These are phyloP conservation scores for Aspergillus haitiensis DNA, from an alignment of 495 filamentous ascomycete genomes.

Conservation along the genomic window DNA sequence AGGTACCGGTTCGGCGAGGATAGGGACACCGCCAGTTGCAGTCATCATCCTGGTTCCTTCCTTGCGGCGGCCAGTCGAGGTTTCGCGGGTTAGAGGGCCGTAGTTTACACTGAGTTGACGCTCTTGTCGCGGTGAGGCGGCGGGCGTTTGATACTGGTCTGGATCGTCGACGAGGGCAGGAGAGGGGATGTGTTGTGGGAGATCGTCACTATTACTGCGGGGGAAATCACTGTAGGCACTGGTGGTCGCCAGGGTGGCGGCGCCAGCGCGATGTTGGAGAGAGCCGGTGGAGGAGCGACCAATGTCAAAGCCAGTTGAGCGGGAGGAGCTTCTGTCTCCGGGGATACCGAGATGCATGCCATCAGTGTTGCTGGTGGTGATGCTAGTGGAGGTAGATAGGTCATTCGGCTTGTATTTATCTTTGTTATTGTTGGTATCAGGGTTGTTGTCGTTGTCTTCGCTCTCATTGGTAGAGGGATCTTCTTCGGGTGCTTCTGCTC, in stretches of 20 bases:
- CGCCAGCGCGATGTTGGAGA: constrained; percentile 36
- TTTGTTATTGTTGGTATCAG: constrained; percentile 13
- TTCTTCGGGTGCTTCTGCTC: constrained; percentile 17
- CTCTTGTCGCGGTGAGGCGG: constrained; percentile 27
- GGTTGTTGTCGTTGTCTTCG: constrained; percentile 10
- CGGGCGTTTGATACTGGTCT: constrained; percentile 34
- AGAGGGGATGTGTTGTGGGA: constrained; percentile 43
- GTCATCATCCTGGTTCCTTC: constrained; percentile 24
- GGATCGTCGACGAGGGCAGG: constrained; percentile 32
- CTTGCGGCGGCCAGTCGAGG: constrained; percentile 47
- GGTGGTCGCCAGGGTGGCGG: constrained; percentile 22
- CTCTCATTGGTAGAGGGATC: constrained; percentile 16
- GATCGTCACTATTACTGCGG: constrained; percentile 43
- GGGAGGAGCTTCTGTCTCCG: constrained; percentile 25
- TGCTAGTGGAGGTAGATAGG: constrained; percentile 1
- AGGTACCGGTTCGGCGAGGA: constrained; percentile 21
- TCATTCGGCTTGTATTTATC: constrained; percentile 10
- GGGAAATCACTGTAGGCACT: constrained; percentile 41
- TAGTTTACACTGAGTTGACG: constrained; percentile 29
- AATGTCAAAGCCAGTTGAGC: constrained; percentile 40
- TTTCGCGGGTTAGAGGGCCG: constrained; percentile 36
- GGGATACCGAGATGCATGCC: constrained; percentile 5
- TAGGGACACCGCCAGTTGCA: constrained; percentile 19
- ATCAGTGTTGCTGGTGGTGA: constrained; percentile 10
- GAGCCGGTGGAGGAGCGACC: constrained; percentile 29